Evolutionary conservation across 768 basidiomycete genomes (phyloP).

Genomic region (Termitomyces sp.): DNA sequence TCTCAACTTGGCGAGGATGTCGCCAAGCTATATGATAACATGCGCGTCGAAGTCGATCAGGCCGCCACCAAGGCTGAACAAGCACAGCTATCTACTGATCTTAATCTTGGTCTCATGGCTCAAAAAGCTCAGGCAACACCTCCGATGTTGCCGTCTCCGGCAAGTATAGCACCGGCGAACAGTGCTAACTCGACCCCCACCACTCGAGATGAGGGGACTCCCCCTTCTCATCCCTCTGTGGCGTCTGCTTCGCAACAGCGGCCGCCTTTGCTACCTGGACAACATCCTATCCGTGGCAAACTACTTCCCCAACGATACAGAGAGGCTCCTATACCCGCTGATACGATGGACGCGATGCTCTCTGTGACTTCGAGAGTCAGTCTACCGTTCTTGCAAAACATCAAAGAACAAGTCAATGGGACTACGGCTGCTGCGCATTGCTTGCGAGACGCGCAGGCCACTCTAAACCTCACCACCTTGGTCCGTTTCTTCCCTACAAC

Average conservation of each 20-base stretch:
- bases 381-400: slow-evolving; percentile 37
- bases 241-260: slow-evolving; percentile 32
- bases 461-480: slow-evolving; percentile 65
- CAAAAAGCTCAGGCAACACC: slow-evolving; percentile 50
- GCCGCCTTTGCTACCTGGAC: slow-evolving; percentile 28
- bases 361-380: slow-evolving; percentile 44
- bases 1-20: slow-evolving; percentile 38
- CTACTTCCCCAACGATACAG: slow-evolving; percentile 39
- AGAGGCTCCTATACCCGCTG: slow-evolving; percentile 38
- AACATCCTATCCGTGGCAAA: slow-evolving; percentile 34
- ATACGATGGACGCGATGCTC: slow-evolving; percentile 43
- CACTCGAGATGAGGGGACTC: slow-evolving; percentile 56
- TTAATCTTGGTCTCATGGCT: slow-evolving; percentile 28
- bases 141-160: slow-evolving; percentile 79
- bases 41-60: slow-evolving; percentile 36
- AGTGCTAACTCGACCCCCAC: slow-evolving; percentile 81
- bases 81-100: slow-evolving; percentile 24
- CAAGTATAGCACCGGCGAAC: slow-evolving; percentile 61
- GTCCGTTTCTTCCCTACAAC: slow-evolving; percentile 74
- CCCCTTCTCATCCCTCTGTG: slow-evolving; percentile 35
- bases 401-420: slow-evolving; percentile 41
- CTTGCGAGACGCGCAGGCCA: slow-evolving; percentile 48
- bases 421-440: slow-evolving; percentile 43
- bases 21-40: slow-evolving; percentile 33
- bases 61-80: slow-evolving; percentile 41